Percentiles rank a stretch among this genome's conserved stretches.
Conservation (phyloP, 2,329 filamentous ascomycete species). For the Rhytidhysteron rufulum region DNA sequence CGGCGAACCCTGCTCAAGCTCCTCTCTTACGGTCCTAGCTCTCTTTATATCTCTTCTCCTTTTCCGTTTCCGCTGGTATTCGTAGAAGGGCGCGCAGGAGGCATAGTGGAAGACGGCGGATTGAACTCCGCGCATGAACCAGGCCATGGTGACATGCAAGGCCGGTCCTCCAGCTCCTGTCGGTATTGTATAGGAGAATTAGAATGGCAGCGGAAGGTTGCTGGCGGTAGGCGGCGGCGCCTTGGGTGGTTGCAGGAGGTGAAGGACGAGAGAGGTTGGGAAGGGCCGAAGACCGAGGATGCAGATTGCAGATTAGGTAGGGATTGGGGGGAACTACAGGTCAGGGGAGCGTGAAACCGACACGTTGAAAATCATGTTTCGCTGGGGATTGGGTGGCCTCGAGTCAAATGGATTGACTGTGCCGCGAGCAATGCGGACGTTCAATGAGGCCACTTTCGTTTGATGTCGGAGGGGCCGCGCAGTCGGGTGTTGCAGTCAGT, state of each 20-base stretch:
- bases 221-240: no score
- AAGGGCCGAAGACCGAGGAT: no score
- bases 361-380: no score
- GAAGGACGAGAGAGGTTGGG: neutral
- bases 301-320: no score
- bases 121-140: slow-evolving; percentile 54
- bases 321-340: no score
- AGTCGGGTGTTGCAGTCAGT: no score
- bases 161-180: neutral
- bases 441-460: no score
- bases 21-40: slow-evolving; percentile 63
- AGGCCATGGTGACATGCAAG: slow-evolving; percentile 27
- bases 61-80: slow-evolving; percentile 66
- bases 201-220: neutral
- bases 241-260: neutral
- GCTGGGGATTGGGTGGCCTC: no score
- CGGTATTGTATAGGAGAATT: neutral
- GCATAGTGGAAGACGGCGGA: slow-evolving; percentile 75
- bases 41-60: slow-evolving; percentile 66
- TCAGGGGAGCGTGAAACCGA: no score
- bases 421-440: no score
- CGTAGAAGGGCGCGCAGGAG: slow-evolving; percentile 74
- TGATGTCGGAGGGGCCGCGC: no score
- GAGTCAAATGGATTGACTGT: no score
- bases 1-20: slow-evolving; percentile 65